phyloP scores from a whole-genome alignment of 2,329 filamentous ascomycete genomes.

The Tolypocladium tropicale region DNA sequence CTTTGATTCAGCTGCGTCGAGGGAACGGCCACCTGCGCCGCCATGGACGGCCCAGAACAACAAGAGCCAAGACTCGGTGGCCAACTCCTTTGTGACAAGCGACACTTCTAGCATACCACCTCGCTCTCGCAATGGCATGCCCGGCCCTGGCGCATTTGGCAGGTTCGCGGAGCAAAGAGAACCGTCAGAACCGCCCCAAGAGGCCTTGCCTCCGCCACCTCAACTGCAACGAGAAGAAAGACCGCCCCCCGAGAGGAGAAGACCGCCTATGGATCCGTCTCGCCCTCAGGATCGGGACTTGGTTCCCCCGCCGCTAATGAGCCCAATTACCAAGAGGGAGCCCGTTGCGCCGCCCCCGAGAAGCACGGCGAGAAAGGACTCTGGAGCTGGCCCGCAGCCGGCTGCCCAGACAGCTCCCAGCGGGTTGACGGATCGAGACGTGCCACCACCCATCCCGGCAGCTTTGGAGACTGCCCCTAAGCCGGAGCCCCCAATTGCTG shows the following conservation, averaged over 20 bases:
- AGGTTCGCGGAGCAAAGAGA: conserved; percentile 20
- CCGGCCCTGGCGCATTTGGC: conserved; percentile 26
- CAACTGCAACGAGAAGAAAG: conserved; percentile 25
- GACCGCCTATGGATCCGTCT: conserved; percentile 55
- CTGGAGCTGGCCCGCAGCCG: conserved; percentile 16
- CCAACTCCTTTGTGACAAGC: conserved; percentile 31
- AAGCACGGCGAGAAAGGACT: conserved; percentile 37
- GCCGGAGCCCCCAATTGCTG: conserved; percentile 4
- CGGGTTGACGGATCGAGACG: conserved; percentile 23
- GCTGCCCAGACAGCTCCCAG: conserved; percentile 15
- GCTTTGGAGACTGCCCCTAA: conserved; percentile 3
- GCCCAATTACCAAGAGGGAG: conserved; percentile 35
- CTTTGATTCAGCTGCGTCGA: conserved; percentile 34
- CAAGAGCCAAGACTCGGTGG: conserved; percentile 48
- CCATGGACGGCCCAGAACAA: conserved; percentile 39
- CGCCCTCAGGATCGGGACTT: conserved; percentile 44
- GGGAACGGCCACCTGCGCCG: conserved; percentile 29
- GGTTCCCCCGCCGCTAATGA: conserved; percentile 49
- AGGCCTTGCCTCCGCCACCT: conserved; percentile 3
- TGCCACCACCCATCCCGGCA: conserved; percentile 3
- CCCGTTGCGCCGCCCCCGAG: conserved; percentile 37
- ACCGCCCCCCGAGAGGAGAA: conserved; percentile 50
- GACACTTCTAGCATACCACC: conserved; percentile 40
- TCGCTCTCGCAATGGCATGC: conserved; percentile 41
- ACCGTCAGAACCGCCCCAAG: conserved; percentile 7